These are phyloP conservation scores for Lablab purpureus DNA, from an alignment of 306 rosid genomes.

Conservation along the genomic window DNA sequence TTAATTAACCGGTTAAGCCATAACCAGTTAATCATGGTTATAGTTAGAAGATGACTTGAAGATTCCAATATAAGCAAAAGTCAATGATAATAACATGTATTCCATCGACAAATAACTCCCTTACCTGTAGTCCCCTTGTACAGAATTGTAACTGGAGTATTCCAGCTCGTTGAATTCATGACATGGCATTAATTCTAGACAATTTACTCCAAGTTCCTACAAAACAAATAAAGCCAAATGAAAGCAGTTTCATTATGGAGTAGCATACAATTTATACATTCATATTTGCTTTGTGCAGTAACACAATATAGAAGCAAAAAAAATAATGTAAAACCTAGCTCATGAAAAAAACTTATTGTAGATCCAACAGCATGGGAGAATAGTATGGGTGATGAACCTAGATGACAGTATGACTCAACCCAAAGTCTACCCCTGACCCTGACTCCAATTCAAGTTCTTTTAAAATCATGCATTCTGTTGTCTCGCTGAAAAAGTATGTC, in stretches of 20 bases:
- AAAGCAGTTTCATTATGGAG: conserved; percentile 39
- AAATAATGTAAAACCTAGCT: conserved; percentile 8
- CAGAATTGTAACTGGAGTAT: conserved; percentile 81
- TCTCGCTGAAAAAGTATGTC: conserved; percentile 19
- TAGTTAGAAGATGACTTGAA: conserved; percentile 5
- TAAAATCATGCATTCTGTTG: neutral
- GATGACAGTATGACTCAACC: conserved; percentile 18
- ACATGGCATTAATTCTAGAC: conserved; percentile 96
- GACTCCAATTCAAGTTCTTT: conserved; percentile 24
- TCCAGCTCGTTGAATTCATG: conserved; percentile 98
- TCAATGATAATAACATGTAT: conserved; percentile 9
- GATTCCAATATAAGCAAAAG: conserved; percentile 19
- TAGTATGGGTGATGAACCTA: conserved; percentile 12
- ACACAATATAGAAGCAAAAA: neutral
- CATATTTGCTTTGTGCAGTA: conserved; percentile 25
- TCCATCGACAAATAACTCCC: conserved; percentile 38
- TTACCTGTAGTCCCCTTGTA: conserved; percentile 80
- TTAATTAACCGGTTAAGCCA: too few relatives aligned
- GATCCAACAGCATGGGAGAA: conserved; percentile 27
- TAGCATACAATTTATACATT: conserved; percentile 19
- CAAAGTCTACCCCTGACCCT: neutral
- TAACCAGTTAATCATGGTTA: too few relatives aligned
- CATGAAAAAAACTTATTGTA: conserved; percentile 9
- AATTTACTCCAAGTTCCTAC: conserved; percentile 96
- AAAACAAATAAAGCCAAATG: conserved; percentile 51